Conservation (phyloP, 1,139 yeast genomes). For the Yamadazyma atmosphaerica region DNA sequence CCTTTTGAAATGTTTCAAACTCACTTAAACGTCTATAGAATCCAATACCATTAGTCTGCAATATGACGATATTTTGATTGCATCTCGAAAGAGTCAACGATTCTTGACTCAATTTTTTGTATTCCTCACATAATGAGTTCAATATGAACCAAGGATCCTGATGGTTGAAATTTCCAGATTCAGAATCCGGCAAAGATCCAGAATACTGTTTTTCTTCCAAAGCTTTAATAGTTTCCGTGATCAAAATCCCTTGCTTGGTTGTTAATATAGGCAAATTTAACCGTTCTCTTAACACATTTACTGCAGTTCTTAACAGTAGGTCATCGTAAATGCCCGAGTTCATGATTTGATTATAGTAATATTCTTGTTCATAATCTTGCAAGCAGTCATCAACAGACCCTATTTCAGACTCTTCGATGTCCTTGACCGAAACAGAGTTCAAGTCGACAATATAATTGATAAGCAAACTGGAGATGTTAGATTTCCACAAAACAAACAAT, state of each 20-base stretch:
- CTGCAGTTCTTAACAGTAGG: slow-evolving; percentile 42
- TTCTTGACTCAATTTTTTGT: slow-evolving; percentile 59
- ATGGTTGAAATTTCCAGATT: slow-evolving; percentile 5
- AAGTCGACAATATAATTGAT: slow-evolving; percentile 22
- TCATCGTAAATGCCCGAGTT: slow-evolving; percentile 49
- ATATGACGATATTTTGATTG: slow-evolving; percentile 14
- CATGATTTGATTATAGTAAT: slow-evolving; percentile 44
- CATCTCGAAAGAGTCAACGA: slow-evolving; percentile 26
- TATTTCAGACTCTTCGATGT: slow-evolving; percentile 10
- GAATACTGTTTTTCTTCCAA: slow-evolving; percentile 7
- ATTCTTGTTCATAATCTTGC: slow-evolving; percentile 32
- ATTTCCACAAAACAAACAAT: slow-evolving; percentile 56
- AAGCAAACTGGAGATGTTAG: slow-evolving; percentile 55
- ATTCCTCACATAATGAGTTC: slow-evolving; percentile 65
- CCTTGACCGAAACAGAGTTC: slow-evolving; percentile 18
- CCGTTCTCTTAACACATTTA: slow-evolving; percentile 33
- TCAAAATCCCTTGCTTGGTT: slow-evolving; percentile 9
- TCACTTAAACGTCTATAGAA: slow-evolving; percentile 33
- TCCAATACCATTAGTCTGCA: slow-evolving; percentile 39
- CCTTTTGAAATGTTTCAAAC: slow-evolving; percentile 25
- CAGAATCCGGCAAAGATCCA: background rate
- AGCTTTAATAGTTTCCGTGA: slow-evolving; percentile 24
- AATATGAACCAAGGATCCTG: slow-evolving; percentile 53
- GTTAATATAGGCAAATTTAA: slow-evolving; percentile 11
- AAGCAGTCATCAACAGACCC: slow-evolving; percentile 19